Base-by-base conservation (phyloP, 441 rosid genomes). In the Adansonia rubrostipa region DNA sequence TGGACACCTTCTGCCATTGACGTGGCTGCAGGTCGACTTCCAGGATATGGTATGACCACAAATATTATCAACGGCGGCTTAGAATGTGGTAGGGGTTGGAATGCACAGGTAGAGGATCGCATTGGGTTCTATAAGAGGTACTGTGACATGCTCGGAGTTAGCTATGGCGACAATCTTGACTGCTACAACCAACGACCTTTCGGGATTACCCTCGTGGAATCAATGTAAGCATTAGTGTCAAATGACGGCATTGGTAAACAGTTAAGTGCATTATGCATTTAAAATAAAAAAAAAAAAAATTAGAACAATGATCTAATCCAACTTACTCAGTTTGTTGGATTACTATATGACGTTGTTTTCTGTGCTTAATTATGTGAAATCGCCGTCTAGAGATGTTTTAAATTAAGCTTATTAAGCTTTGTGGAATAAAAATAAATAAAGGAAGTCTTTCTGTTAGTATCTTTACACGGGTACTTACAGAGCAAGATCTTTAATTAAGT, bases 91-190 rank as follows among this genome's bases (percentile, higher is more conserved):
- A 3, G 5, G 40, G 40, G 40, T 36, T 3, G 5, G 40, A 36
- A 36, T 36, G 40, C 4, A 3, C 5, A 36, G 4, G 40, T 36
- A 36, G 81, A 78, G 51, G 85, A 84, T 61, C 80, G 90, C 0
- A 87, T 87, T 8, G 92, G 92, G 61, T 90, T 85, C 74, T 90
- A 86, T 57, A 84, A 86, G 82, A 89, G 88, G 66, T 91, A 88
- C 48, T 81, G 84, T 11, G 85, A 77, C 62, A 6, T 68, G 2
- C 63, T 82, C 19, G 83, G 84, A 6, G 64, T 81, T 15, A 61
- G 79, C 20, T 75, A 81, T 13, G 86, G 85, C 0, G 17, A 47
- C 28, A 68, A 84, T 24, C 83, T 86, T 6, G 87, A 84, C 14
- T 84, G 89, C 75, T 64, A 82, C 74, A 44, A 72, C 20, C 89